Base-by-base conservation (phyloP, 2,329 filamentous ascomycete genomes). In the Sclerotinia nivalis region DNA sequence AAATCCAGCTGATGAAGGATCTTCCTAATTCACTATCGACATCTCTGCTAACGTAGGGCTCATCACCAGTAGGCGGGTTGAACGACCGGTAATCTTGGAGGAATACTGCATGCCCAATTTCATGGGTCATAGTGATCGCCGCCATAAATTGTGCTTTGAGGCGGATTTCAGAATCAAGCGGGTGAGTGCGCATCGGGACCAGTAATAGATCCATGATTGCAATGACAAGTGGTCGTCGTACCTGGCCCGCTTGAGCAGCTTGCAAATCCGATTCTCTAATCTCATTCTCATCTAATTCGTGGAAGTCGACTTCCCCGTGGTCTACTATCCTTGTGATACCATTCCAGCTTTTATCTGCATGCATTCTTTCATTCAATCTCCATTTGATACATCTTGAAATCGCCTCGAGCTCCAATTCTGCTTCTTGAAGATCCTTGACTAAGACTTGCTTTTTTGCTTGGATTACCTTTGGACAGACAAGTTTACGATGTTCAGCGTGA, bases 71-170 rank as follows among this genome's bases (percentile, higher is more conserved):
- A 49, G 56, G 55, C n/a, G 71, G 69, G 25, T 72, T 59, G 25
- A 61, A 71, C 52, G 67, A 73, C 43, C 71, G 54, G 37, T 72
- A 75, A 66, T 76, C 73, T 37, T 74, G 72, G 28, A 70, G 70
- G 69, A 74, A 75, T 20, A 77, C 71, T 2, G 70, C 69, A 71
- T 77, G 75, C 1, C 73, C 76, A 40, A 77, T 60, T 56, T 77
- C 76, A 62, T 77, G 76, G 2, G 71, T 71, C 62, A 77, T 75
- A 22, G 76, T 77, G 2, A 75, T 58, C 18, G 70, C 76, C 2
- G 74, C 73, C 62, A 75, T 72, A 58, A 77, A 77, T 13, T 68
- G 58, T 20, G 74, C 72, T 34, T 74, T 73, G 22, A 75, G 59
- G 68, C 72, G 68, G 20, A 70, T 55, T 56, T 77, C 74, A 55